A percentile compares a stretch with the other conserved stretches of the same genome.
Conservation (phyloP, 441 rosid genomes). For the Erysimum cheiri region DNA sequence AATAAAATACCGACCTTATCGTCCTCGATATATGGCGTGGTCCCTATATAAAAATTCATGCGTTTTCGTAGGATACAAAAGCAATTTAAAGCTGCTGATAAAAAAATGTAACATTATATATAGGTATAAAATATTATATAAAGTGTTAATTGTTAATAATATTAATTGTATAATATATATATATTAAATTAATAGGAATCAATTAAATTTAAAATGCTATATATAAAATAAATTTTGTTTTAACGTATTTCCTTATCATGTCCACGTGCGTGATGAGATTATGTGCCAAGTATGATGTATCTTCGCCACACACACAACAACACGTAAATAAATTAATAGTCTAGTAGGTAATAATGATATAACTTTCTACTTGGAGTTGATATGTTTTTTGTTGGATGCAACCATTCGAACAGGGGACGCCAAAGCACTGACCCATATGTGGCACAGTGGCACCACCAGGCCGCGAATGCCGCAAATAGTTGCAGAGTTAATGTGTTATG, state of each 20-base stretch:
- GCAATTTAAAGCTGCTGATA: conserved; percentile 10
- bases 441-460: not conserved
- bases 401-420: not conserved
- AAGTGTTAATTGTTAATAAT: not conserved
- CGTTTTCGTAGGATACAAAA: conserved; percentile 41
- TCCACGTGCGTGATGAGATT: conserved; percentile 27
- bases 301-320: conserved; percentile 36
- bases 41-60: conserved; percentile 34
- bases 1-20: conserved; percentile 35
- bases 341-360: not conserved
- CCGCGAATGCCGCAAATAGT: no score
- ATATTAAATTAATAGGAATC: not conserved
- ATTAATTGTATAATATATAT: not conserved
- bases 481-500: conserved; percentile 6
- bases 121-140: not conserved
- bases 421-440: not conserved
- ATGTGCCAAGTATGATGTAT: conserved; percentile 36
- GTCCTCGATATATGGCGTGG: conserved; percentile 24
- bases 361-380: conserved; percentile 13
- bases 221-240: not conserved
- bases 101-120: not conserved
- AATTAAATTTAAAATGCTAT: no score
- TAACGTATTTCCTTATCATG: conserved; percentile 15
- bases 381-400: not conserved
- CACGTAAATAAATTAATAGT: not conserved